phyloP scores from a whole-genome alignment of 305 asterid species.

The Solanum hybrid region DNA sequence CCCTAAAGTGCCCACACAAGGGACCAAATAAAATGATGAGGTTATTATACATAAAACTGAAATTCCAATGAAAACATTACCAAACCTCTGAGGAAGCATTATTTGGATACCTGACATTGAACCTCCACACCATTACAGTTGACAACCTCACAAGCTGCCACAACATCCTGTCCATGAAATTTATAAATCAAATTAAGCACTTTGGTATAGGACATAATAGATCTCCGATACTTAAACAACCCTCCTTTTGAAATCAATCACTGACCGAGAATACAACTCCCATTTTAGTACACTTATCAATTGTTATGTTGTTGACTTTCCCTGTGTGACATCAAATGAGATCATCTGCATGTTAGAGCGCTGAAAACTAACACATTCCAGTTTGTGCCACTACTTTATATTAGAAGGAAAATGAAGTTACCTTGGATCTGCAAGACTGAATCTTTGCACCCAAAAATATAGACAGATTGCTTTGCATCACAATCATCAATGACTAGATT shows the following conservation, averaged over 20 bases:
- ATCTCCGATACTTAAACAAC: background rate
- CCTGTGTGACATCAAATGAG: conserved; percentile 35
- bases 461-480: conserved; percentile 87
- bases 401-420: conserved; percentile 11
- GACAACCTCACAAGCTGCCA: conserved; percentile 97
- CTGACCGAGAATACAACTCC: conserved; percentile 92
- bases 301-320: conserved; percentile 93
- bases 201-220: background rate
- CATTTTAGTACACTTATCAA: conserved; percentile 96
- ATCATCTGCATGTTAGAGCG: background rate
- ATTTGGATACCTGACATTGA: conserved; percentile 79
- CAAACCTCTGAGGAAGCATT: background rate
- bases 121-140: conserved; percentile 82
- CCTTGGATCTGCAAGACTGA: conserved; percentile 86
- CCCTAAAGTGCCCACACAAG: conserved; percentile 37
- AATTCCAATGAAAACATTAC: background rate
- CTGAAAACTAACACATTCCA: background rate
- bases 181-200: background rate
- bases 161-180: conserved; percentile 65
- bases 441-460: conserved; percentile 85
- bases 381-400: background rate
- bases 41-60: background rate
- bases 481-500: conserved; percentile 81
- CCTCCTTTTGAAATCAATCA: background rate
- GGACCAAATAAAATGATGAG: background rate